A percentile compares a stretch with the other conserved stretches of the same genome.
Conservation (phyloP, 352 stramenopile species). For the Phytophthora aleatoria region DNA sequence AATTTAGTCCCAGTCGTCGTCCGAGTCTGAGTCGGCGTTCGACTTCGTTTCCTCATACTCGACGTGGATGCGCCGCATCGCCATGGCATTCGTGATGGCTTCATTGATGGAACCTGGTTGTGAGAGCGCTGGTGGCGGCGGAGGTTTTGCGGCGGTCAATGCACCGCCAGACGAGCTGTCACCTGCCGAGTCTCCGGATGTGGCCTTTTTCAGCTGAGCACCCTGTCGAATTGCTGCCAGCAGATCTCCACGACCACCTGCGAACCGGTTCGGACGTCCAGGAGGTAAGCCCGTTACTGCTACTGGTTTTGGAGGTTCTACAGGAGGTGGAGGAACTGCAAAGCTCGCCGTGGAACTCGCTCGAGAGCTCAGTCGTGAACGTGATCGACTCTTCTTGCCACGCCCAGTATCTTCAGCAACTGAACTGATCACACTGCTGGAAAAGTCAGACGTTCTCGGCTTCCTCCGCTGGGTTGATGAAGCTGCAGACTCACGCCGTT, state of each 20-base stretch:
- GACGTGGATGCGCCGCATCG: slow-evolving; percentile 74
- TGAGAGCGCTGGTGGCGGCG: slow-evolving; percentile 34
- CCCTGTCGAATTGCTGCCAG: slow-evolving; percentile 80
- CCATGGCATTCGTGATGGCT: slow-evolving; percentile 84
- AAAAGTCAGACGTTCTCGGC: slow-evolving; percentile 32
- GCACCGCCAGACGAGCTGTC: slow-evolving; percentile 14
- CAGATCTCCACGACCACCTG: slow-evolving; percentile 68
- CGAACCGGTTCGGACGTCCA: slow-evolving; percentile 69
- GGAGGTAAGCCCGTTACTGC: slow-evolving; percentile 54
- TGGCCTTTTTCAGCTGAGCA: slow-evolving; percentile 54
- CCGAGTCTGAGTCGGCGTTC: slow-evolving; percentile 67
- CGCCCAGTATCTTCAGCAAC: slow-evolving; percentile 13
- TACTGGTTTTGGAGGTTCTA: slow-evolving; percentile 19
- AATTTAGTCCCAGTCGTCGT: slow-evolving; percentile 80
- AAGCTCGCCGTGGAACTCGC: slow-evolving; percentile 46
- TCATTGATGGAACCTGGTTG: slow-evolving; percentile 73
- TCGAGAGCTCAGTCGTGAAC: slow-evolving; percentile 37
- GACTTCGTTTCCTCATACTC: slow-evolving; percentile 78
- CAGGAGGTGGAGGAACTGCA: slow-evolving; percentile 18
- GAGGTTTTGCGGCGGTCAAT: slow-evolving; percentile 22
- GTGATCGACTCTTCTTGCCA: slow-evolving; percentile 34
- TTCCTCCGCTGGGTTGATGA: slow-evolving; percentile 30
- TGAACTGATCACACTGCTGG: slow-evolving; percentile 28
- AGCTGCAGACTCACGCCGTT: slow-evolving; percentile 27
- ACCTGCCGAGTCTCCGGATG: slow-evolving; percentile 6